Evolutionary conservation across 441 rosid genomes (phyloP).

Genomic region (Jatropha podagrica): DNA sequence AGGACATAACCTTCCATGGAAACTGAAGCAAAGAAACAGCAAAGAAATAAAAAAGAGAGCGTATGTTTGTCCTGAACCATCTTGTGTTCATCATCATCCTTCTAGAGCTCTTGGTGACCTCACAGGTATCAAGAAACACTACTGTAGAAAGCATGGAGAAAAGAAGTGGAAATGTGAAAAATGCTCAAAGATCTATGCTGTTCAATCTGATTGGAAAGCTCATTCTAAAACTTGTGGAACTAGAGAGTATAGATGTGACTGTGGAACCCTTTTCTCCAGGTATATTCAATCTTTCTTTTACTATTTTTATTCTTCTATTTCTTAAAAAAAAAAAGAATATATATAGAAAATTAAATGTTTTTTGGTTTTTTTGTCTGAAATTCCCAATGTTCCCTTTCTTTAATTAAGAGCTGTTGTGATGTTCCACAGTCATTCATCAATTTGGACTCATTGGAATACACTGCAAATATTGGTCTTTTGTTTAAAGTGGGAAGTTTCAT

Average conservation of each 20-base stretch:
- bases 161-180: slow-evolving; percentile 78
- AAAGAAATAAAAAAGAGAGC: slow-evolving; percentile 60
- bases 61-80: slow-evolving; percentile 64
- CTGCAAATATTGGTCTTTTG: slow-evolving; percentile 24
- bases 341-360: neutral
- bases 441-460: slow-evolving; percentile 22
- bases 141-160: slow-evolving; percentile 69
- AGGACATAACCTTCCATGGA: slow-evolving; percentile 96
- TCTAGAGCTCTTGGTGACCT: slow-evolving; percentile 76
- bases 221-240: slow-evolving; percentile 79
- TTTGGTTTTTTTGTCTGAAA: slow-evolving; percentile 20
- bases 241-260: slow-evolving; percentile 85
- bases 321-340: neutral
- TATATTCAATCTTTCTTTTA: slow-evolving; percentile 7
- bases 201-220: slow-evolving; percentile 82
- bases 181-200: slow-evolving; percentile 74
- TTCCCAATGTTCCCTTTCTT: slow-evolving; percentile 17
- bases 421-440: slow-evolving; percentile 12
- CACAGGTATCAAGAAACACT: slow-evolving; percentile 78
- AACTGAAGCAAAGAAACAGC: slow-evolving; percentile 68
- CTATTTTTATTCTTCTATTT: neutral
- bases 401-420: slow-evolving; percentile 8
- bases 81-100: slow-evolving; percentile 71
- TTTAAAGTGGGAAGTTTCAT: slow-evolving; percentile 27
- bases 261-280: slow-evolving; percentile 93